Percentiles rank a stretch among this genome's conserved stretches.
phyloP scores from a whole-genome alignment of 108 stramenopile genomes.

The Tribonema minus region DNA sequence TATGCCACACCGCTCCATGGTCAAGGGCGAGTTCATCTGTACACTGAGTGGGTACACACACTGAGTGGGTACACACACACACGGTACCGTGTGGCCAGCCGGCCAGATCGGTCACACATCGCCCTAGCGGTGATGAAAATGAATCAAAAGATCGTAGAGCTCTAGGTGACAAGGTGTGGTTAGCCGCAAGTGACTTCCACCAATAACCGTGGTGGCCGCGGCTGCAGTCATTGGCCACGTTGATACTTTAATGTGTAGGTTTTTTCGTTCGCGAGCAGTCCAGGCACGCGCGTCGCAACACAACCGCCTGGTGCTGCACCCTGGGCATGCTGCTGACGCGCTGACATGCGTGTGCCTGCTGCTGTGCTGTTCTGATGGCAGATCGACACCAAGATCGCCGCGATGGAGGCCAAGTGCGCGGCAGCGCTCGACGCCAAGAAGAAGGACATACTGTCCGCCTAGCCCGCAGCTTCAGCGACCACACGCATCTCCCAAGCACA shows the following conservation, averaged over 20 bases:
- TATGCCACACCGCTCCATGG: too few species aligned
- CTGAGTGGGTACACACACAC: too few species aligned
- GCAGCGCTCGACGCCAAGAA: conserved; percentile 29
- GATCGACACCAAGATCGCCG: conserved; percentile 23
- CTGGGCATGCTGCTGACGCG: neutral
- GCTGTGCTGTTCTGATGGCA: neutral
- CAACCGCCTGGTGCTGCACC: neutral
- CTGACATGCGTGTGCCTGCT: neutral
- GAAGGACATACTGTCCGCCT: conserved; percentile 31
- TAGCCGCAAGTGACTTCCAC: too few species aligned
- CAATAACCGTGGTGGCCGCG: too few species aligned
- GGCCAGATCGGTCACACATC: too few species aligned
- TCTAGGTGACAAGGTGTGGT: too few species aligned
- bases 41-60: too few species aligned
- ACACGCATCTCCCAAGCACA: too few species aligned
- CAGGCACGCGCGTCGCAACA: neutral
- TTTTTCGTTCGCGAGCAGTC: neutral
- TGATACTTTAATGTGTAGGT: neutral
- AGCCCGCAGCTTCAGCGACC: neutral
- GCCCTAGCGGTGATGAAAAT: too few species aligned
- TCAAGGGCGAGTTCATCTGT: too few species aligned
- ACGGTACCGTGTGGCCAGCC: too few species aligned
- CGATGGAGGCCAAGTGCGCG: neutral
- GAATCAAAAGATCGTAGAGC: too few species aligned
- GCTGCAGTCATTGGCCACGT: neutral